A percentile compares a stretch with the other conserved stretches of the same genome.
These are phyloP conservation scores for Beauveria scarabaeidicola DNA, from an alignment of 2,329 filamentous ascomycete species.

Conservation along the genomic window DNA sequence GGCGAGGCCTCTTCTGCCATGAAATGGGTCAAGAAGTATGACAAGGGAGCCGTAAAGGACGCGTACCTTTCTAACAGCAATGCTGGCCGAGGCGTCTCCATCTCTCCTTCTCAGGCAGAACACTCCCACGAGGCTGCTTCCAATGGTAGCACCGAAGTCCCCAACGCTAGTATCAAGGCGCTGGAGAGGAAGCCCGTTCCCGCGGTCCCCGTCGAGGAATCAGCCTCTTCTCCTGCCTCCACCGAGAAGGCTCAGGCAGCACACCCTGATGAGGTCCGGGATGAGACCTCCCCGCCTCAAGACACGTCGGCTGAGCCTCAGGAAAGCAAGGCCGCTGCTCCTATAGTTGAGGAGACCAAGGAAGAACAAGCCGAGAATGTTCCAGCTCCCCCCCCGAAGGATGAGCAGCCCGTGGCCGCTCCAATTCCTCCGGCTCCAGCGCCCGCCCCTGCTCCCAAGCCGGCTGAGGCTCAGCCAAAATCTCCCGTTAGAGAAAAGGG, in stretches of 20 bases:
- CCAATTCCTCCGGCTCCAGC: slow-evolving; percentile 27
- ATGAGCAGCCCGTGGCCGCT: slow-evolving; percentile 12
- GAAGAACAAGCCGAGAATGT: background rate
- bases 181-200: background rate
- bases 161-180: slow-evolving; percentile 5
- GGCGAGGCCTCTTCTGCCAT: slow-evolving; percentile 86
- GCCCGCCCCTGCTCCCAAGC: slow-evolving; percentile 17
- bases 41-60: slow-evolving; percentile 76
- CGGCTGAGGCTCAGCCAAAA: background rate
- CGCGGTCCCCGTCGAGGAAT: background rate
- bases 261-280: background rate
- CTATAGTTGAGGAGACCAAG: background rate
- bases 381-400: slow-evolving; percentile 19
- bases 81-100: slow-evolving; percentile 56
- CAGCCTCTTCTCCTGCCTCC: background rate
- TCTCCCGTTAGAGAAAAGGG: slow-evolving; percentile 31
- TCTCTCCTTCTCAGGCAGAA: slow-evolving; percentile 28
- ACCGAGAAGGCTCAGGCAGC: background rate
- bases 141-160: slow-evolving; percentile 17
- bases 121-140: slow-evolving; percentile 18
- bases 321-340: background rate
- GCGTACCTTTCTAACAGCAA: slow-evolving; percentile 72
- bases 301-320: background rate
- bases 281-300: background rate
- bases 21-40: slow-evolving; percentile 95